Base-by-base conservation (phyloP, 2,329 filamentous ascomycete species). In the Neurospora sp. region DNA sequence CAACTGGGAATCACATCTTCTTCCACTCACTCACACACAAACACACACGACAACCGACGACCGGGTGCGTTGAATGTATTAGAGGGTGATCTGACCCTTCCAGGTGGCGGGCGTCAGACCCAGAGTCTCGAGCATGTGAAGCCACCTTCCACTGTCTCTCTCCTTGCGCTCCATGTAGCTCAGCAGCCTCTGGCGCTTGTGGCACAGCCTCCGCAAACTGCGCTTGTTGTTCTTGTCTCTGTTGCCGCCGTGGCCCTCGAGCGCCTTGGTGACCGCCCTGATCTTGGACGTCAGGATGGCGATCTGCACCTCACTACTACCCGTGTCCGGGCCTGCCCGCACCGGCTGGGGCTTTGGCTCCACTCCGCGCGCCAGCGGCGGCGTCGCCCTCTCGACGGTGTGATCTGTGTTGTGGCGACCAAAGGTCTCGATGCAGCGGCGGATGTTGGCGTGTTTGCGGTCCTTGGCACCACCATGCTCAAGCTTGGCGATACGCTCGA, bases 231-330 rank as follows among this genome's bases (percentile, higher is more conserved):
- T 88, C 84, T 96, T 97, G 79, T 99, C 96, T 79, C 91, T 93
- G 79, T 91, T 88, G 5, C 91, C 92, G 74, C 84, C 81, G 71
- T 88, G 86, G 57, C 83, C 85, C 77, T 91, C 85, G 68, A 97
- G 81, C 74, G 90, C 89, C 74, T 91, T 85, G 17, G 91, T 90
- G 67, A 99, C 80, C 33, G 91, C 89, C 73, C 92, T 86, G 78
- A 99, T 99, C 86, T 97, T 98, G 70, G 93, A 88, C 3, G 96
- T 99, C 79, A 99, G 81, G 75, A 99, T 96, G 66, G 93, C 94
- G 74, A 96, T 93, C 83, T 99, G 96, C n/a, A 99, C 96, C 82
- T 99, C 96, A 6, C 92, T 92, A 76, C 92, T 97, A 41, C 96
- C 96, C 0, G 95, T 99, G 78, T 99, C 96, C 5, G 91, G 91